These are phyloP conservation scores for Sporobolomyces phaffii DNA, from an alignment of 768 basidiomycete species.

Conservation along the genomic window DNA sequence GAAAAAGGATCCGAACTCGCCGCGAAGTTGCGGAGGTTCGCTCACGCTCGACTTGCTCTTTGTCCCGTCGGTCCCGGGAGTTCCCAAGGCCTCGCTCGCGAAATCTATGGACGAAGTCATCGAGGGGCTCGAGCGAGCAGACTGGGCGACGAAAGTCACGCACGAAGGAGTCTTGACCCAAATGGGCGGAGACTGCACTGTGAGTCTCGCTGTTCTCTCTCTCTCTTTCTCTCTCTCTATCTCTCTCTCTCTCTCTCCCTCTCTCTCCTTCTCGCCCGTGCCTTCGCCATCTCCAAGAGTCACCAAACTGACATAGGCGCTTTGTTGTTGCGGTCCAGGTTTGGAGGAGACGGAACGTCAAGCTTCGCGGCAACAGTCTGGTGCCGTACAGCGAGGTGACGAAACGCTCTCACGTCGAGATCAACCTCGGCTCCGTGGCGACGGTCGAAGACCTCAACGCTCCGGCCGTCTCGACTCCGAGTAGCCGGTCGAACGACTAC, in stretches of 20 bases:
- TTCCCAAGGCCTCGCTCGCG: conserved; percentile 69
- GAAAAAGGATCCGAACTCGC: conserved; percentile 46
- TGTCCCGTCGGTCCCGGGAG: conserved; percentile 78
- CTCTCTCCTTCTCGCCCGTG: too few species aligned
- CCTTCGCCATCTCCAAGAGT: too few species aligned
- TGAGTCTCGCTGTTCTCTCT: conserved; percentile 49
- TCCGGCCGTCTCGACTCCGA: background rate
- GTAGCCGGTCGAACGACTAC: background rate
- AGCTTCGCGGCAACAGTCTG: conserved; percentile 26
- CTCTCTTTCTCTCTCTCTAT: background rate
- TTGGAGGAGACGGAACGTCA: conserved; percentile 40
- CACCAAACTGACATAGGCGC: too few species aligned
- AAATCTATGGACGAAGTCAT: conserved; percentile 89
- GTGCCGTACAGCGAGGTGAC: conserved; percentile 36
- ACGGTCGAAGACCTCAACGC: conserved; percentile 37
- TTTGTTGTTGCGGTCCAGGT: conserved; percentile 9
- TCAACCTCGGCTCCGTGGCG: conserved; percentile 40
- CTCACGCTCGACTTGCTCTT: conserved; percentile 67
- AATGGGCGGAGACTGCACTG: conserved; percentile 83
- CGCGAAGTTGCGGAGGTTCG: conserved; percentile 49
- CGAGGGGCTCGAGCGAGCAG: conserved; percentile 76
- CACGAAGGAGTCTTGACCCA: conserved; percentile 90
- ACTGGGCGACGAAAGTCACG: conserved; percentile 91
- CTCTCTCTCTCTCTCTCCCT: too few species aligned
- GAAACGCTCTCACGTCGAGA: conserved; percentile 35